phyloP scores from a whole-genome alignment of 352 stramenopile species.

The Thalassiosira sp. region DNA sequence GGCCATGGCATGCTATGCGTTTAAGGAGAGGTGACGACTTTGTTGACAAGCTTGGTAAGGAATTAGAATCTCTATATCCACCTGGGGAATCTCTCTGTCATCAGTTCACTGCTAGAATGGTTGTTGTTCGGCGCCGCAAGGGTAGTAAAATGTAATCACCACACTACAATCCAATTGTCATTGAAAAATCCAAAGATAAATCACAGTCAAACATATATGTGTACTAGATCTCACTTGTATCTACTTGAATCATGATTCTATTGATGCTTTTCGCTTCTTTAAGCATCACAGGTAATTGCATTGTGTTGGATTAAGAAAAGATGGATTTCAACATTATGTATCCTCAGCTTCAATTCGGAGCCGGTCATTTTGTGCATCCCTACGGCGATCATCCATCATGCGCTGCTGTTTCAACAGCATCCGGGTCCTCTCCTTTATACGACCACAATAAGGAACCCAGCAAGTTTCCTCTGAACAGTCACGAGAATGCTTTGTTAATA shows the following conservation, averaged over 20 bases:
- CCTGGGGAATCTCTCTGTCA: not conserved
- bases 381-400: slow-evolving; percentile 75
- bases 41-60: slow-evolving; percentile 21
- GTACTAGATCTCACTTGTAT: not conserved
- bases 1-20: slow-evolving; percentile 26
- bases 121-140: slow-evolving; percentile 6
- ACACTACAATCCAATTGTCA: not conserved
- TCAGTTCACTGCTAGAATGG: slow-evolving; percentile 22
- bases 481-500: slow-evolving; percentile 93
- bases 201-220: not conserved
- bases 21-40: slow-evolving; percentile 29
- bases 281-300: no score
- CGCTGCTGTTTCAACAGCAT: slow-evolving; percentile 89
- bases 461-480: slow-evolving; percentile 87
- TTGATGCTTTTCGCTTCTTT: not conserved
- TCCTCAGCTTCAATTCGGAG: slow-evolving; percentile 4
- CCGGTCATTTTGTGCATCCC: slow-evolving; percentile 75
- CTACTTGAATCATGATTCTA: not conserved
- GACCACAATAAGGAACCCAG: slow-evolving; percentile 92
- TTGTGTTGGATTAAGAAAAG: not conserved
- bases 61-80: slow-evolving; percentile 13
- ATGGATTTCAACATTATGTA: not conserved
- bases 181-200: no score
- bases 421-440: slow-evolving; percentile 92
- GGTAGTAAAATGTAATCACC: not conserved